A percentile compares a stretch with the other conserved stretches of the same genome.
These are phyloP conservation scores for Talaromyces ruber DNA, from an alignment of 495 filamentous ascomycete species.

Conservation along the genomic window DNA sequence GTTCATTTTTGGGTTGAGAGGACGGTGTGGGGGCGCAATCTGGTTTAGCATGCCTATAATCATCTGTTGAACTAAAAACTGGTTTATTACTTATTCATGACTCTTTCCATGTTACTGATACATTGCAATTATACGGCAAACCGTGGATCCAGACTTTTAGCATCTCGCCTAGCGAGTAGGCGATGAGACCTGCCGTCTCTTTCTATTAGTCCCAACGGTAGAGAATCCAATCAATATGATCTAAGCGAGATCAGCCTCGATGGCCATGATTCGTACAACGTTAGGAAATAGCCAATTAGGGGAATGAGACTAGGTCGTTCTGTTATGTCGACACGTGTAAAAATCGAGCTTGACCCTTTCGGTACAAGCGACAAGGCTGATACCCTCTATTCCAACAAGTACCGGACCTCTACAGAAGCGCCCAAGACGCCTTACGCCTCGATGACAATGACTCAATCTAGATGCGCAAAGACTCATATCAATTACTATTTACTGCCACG, in stretches of 20 bases:
- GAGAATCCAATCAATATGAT: no score
- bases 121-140: no score
- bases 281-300: background rate
- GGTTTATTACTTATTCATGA: no score
- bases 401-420: no score
- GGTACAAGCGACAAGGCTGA: background rate
- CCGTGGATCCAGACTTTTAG: no score
- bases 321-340: background rate
- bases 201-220: no score
- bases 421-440: no score
- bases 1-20: background rate
- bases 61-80: background rate
- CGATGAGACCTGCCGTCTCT: no score
- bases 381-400: no score
- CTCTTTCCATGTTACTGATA: no score
- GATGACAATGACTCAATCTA: background rate
- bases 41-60: background rate
- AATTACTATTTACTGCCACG: no score
- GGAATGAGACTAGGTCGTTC: background rate
- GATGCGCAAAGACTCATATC: background rate
- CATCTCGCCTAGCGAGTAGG: no score
- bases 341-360: background rate
- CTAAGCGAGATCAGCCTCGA: background rate
- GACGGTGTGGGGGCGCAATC: background rate
- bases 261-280: background rate